Percentiles rank a stretch among this genome's conserved stretches.
Conservation (phyloP, 2,329 filamentous ascomycete species). For the Diaporthe ilicicola region DNA sequence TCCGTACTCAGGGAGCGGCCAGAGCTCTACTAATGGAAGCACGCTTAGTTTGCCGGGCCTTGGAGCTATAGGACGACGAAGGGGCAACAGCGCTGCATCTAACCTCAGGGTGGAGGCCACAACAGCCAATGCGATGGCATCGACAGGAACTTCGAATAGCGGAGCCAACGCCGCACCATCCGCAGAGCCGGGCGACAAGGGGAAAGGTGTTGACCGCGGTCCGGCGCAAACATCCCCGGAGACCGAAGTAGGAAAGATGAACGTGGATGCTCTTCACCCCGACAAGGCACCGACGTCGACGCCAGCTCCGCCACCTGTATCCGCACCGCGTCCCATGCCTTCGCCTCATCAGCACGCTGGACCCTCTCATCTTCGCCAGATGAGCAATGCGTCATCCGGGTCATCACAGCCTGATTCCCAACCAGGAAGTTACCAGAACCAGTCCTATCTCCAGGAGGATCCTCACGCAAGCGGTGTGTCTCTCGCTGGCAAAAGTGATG, state of each 20-base stretch:
- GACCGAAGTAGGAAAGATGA: slow-evolving; percentile 31
- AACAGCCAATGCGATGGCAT: slow-evolving; percentile 52
- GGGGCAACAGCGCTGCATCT: slow-evolving; percentile 68
- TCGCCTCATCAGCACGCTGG: slow-evolving; percentile 62
- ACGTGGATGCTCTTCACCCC: slow-evolving; percentile 37
- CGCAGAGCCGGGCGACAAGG: slow-evolving; percentile 57
- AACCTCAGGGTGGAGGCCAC: slow-evolving; percentile 67
- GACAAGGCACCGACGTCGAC: slow-evolving; percentile 32
- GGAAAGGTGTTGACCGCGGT: slow-evolving; percentile 73
- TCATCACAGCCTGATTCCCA: slow-evolving; percentile 77
- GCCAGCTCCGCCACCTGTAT: slow-evolving; percentile 41
- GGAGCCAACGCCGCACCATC: slow-evolving; percentile 33
- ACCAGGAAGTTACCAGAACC: slow-evolving; percentile 58
- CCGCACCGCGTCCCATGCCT: slow-evolving; percentile 54
- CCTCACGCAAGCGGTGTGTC: slow-evolving; percentile 65
- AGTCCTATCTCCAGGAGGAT: slow-evolving; percentile 48
- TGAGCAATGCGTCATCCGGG: slow-evolving; percentile 87
- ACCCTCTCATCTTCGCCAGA: slow-evolving; percentile 78
- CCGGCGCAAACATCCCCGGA: slow-evolving; percentile 38
- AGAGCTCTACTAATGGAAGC: slow-evolving; percentile 67
- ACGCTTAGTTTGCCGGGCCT: slow-evolving; percentile 70
- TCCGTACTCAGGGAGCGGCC: slow-evolving; percentile 49
- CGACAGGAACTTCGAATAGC: slow-evolving; percentile 45
- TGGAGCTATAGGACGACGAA: slow-evolving; percentile 61
- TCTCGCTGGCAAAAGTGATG: slow-evolving; percentile 55